Conservation (phyloP, 805 yeast genomes). For the Candida wancherniae region DNA sequence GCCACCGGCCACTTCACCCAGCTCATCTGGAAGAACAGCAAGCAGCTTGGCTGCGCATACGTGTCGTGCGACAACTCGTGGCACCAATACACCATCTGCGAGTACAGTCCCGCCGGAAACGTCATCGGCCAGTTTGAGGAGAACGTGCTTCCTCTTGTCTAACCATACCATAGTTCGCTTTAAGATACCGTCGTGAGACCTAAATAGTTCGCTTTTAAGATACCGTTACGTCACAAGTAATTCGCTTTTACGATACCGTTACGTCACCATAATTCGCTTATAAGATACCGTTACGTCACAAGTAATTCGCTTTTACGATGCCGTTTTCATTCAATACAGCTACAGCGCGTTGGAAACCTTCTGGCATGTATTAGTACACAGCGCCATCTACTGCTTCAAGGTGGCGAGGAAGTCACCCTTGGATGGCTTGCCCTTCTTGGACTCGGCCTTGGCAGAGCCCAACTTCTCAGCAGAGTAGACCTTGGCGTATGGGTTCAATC, state of each 20-base stretch:
- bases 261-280: too few species aligned
- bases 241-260: too few species aligned
- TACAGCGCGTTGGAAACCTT: too few species aligned
- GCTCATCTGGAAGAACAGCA: conserved; percentile 60
- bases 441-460: conserved; percentile 75
- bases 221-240: too few species aligned
- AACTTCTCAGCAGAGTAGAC: conserved; percentile 88
- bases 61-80: conserved; percentile 44
- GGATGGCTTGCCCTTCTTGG: conserved; percentile 59
- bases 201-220: too few species aligned
- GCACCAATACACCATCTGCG: conserved; percentile 67
- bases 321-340: too few species aligned
- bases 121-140: conserved; percentile 38
- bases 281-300: too few species aligned
- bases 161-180: too few species aligned
- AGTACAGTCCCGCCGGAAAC: conserved; percentile 56
- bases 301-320: too few species aligned
- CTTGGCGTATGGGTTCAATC: conserved; percentile 99
- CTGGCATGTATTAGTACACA: too few species aligned
- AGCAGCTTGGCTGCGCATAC: conserved; percentile 63
- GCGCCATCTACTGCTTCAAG: conserved; percentile 50
- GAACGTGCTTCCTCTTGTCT: conserved; percentile 38
- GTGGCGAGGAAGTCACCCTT: conserved; percentile 66
- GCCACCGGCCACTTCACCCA: conserved; percentile 79
- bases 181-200: too few species aligned